phyloP scores from a whole-genome alignment of 208 protist genomes.

The Plasmodiophora brassicae region DNA sequence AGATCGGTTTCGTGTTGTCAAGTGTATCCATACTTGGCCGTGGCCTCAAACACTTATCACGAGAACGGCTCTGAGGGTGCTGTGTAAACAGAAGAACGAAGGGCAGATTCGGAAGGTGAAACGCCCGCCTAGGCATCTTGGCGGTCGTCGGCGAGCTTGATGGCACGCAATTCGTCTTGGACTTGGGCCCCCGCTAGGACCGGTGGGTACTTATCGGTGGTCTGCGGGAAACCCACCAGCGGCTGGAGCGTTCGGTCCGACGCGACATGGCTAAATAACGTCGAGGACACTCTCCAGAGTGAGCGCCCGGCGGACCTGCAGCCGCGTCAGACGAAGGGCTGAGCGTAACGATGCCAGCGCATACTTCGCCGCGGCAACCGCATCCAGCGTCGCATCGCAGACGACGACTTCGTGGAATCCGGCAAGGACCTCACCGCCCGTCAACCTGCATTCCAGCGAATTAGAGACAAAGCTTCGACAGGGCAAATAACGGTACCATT shows the following conservation, averaged over 20 bases:
- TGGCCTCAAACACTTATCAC: too few relatives aligned
- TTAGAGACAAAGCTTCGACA: too few relatives aligned
- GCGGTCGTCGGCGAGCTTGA: slow-evolving; percentile 22
- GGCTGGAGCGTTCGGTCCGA: slow-evolving; percentile 54
- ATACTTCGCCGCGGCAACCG: background rate
- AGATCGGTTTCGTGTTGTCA: too few relatives aligned
- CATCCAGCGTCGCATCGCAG: background rate
- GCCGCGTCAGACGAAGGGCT: too few relatives aligned
- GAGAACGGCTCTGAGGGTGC: too few relatives aligned
- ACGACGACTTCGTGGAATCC: slow-evolving; percentile 45
- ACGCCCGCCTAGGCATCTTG: too few relatives aligned
- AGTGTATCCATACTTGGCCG: too few relatives aligned
- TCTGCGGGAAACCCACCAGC: slow-evolving; percentile 4
- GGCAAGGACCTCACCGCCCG: slow-evolving; percentile 58
- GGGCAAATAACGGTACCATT: too few relatives aligned
- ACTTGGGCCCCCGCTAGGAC: slow-evolving; percentile 48
- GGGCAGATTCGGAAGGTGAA: too few relatives aligned
- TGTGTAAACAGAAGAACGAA: too few relatives aligned
- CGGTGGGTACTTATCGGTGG: background rate
- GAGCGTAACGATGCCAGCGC: background rate
- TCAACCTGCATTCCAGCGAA: too few relatives aligned
- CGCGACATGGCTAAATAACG: slow-evolving; percentile 65
- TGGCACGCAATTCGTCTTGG: slow-evolving; percentile 3
- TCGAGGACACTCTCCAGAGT: slow-evolving; percentile 66
- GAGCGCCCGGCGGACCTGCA: slow-evolving; percentile 38